These are phyloP conservation scores for Solanum tarijense DNA, from an alignment of 257 asterid species.

Conservation along the genomic window DNA sequence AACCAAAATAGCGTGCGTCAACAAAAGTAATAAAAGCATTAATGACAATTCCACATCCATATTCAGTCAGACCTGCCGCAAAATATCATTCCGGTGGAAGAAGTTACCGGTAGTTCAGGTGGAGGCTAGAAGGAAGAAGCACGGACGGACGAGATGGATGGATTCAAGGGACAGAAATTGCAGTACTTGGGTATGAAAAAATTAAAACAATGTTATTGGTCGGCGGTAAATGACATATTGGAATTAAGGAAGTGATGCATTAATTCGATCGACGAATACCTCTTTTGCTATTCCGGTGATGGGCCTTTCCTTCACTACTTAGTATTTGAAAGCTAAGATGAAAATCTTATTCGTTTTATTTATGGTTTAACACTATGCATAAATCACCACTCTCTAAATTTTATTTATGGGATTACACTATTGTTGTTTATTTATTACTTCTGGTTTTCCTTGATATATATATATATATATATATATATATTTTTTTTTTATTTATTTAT, in stretches of 20 bases:
- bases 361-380: no score
- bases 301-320: slow-evolving; percentile 32
- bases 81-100: slow-evolving; percentile 12
- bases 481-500: no score
- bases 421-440: not conserved
- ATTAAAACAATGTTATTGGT: slow-evolving; percentile 28
- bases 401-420: no score
- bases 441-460: no score
- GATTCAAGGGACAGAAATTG: slow-evolving; percentile 21
- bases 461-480: no score
- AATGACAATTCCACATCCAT: not conserved
- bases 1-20: no score
- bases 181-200: slow-evolving; percentile 28
- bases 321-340: not conserved
- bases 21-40: not conserved
- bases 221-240: slow-evolving; percentile 25
- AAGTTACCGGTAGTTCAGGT: slow-evolving; percentile 41
- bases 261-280: not conserved
- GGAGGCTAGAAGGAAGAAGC: slow-evolving; percentile 27
- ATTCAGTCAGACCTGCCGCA: slow-evolving; percentile 15
- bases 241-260: not conserved
- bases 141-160: not conserved
- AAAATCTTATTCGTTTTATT: no score
- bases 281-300: slow-evolving; percentile 61
- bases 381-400: no score